Evolutionary conservation across 805 yeast species (phyloP), one percentile per base, ranked within the genome.

Genomic region (Candida berthetii): DNA sequence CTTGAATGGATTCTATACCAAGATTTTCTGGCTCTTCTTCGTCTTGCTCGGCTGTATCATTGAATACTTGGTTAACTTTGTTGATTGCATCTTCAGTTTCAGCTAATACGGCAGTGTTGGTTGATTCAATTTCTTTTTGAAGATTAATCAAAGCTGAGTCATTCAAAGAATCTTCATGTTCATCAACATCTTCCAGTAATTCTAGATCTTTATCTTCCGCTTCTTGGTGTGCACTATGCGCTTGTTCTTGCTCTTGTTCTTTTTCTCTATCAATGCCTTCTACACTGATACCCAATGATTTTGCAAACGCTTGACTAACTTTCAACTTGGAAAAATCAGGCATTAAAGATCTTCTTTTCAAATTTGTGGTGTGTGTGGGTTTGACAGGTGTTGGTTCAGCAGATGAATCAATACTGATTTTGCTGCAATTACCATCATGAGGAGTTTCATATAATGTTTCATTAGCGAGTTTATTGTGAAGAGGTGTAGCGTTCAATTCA

Each of bases 281-380:
- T 5, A 34, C 8, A 22, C 25, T 7, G 14, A 61, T 50, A 4
- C 66, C 60, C 39, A 68, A 50, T 31, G 62, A 62, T 20, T 67
- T 53, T 2, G 71, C 71, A 43, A 70, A 62, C 7, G 55, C 63
- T 2, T 55, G 40, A 16, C 65, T 58, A 8, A 62, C 59, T 14
- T 57, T 64, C 37, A 64, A 44, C 31, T 58, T 58, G 4, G 53
- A 45, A 15, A 64, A 43, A 45, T 60, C 64, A 8, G 69, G 64
- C 2, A 65, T 47, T 11, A 55, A 31, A 1, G 58, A 51, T 43
- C 39, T 54, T 42, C 62, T 55, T 17, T 51, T 50, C 7, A 8
- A 22, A 3, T 7, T 9, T 8, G 29, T 31, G 17, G 4, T 31
- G 15, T 3, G 25, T 15, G 18, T 7, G 11, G 6, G 16, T 16